Percentiles rank a stretch among this genome's conserved stretches.
These are phyloP conservation scores for Leishmania lainsoni DNA, from an alignment of 208 protist genomes.

Conservation along the genomic window DNA sequence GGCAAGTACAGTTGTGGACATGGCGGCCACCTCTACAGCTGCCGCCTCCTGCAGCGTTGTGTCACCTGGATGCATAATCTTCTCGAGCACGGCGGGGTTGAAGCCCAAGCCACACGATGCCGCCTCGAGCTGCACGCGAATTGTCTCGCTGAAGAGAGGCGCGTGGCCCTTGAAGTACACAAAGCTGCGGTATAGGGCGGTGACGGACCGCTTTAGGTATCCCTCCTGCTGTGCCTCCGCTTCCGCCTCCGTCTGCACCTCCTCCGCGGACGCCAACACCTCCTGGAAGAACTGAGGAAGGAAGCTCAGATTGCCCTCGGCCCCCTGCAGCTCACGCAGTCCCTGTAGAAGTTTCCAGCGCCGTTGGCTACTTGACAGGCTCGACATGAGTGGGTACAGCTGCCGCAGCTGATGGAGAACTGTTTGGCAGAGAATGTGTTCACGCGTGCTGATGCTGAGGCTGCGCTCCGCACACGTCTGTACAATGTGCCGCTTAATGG, in stretches of 20 bases:
- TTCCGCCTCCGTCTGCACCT: constrained; percentile 41
- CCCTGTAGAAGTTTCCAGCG: constrained; percentile 56
- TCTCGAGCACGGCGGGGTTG: constrained; percentile 25
- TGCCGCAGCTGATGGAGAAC: constrained; percentile 40
- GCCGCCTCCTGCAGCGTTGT: constrained; percentile 48
- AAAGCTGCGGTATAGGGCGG: constrained; percentile 54
- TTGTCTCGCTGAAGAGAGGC: constrained; percentile 39
- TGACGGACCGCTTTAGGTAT: constrained; percentile 54
- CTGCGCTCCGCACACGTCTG: constrained; percentile 30
- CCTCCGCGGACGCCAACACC: constrained; percentile 50
- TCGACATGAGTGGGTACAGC: constrained; percentile 52
- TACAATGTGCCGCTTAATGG: constrained; percentile 39
- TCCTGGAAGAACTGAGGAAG: constrained; percentile 48
- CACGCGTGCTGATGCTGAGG: constrained; percentile 34
- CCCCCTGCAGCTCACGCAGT: constrained; percentile 65
- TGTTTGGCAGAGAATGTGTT: constrained; percentile 49
- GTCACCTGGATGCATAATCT: constrained; percentile 51
- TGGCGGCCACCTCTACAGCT: constrained; percentile 15
- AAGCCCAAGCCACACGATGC: constrained; percentile 32
- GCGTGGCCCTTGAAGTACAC: constrained; percentile 52
- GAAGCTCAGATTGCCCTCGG: constrained; percentile 45
- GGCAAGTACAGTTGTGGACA: not conserved
- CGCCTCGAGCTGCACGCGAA: constrained; percentile 45
- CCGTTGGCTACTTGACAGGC: constrained; percentile 35
- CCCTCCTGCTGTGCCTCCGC: constrained; percentile 37